Conservation (phyloP, 176 grass and related monocot genomes). For the Triticum turgidum region DNA sequence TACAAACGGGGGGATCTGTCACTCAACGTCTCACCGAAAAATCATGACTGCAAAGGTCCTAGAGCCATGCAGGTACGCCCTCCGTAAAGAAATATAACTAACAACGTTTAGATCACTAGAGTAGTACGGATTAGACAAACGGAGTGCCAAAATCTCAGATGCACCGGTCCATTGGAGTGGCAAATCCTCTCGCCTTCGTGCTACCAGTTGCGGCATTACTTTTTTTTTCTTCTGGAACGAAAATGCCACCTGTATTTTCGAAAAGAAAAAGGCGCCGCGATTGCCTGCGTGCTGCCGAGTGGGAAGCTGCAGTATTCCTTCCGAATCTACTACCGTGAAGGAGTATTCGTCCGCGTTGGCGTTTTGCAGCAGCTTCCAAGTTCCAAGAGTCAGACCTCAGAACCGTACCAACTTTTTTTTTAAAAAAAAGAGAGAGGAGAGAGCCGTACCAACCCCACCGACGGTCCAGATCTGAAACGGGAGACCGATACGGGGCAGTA, state of each 20-base stretch:
- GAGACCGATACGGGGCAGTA: not conserved
- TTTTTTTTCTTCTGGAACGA: too few relatives aligned
- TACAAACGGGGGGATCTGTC: too few relatives aligned
- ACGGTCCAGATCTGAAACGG: slow-evolving; percentile 20
- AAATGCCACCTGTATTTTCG: too few relatives aligned
- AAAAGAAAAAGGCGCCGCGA: not conserved
- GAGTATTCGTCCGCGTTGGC: not conserved
- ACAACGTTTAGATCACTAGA: too few relatives aligned
- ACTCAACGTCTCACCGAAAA: too few relatives aligned
- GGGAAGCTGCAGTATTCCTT: not conserved
- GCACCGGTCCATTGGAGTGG: too few relatives aligned
- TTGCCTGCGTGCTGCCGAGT: not conserved
- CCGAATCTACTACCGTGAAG: not conserved
- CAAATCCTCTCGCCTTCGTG: not conserved
- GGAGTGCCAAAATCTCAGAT: not conserved
- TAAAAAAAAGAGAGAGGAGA: too few relatives aligned
- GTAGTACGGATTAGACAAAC: too few relatives aligned
- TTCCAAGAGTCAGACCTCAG: not conserved
- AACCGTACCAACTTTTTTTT: not conserved
- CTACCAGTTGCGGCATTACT: too few relatives aligned
- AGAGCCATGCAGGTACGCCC: too few relatives aligned
- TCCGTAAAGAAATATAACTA: too few relatives aligned
- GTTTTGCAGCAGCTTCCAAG: not conserved
- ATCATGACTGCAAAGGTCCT: too few relatives aligned
- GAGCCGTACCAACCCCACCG: not conserved